phyloP scores from a whole-genome alignment of 495 filamentous ascomycete genomes.

The Trichocladium uniseriatum region DNA sequence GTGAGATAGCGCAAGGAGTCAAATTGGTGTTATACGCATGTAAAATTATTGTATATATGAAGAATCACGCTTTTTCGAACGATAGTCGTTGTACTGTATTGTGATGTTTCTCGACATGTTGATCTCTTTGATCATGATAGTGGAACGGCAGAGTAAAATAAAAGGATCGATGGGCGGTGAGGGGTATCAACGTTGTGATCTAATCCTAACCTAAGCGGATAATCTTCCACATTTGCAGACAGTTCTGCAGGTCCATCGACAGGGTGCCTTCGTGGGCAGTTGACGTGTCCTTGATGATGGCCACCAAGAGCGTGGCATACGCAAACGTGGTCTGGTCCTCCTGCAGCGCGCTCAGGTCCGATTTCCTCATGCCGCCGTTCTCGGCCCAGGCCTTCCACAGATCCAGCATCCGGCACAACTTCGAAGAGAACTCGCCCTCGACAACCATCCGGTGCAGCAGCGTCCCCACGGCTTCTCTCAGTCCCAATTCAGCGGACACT shows the following conservation, averaged over 20 bases:
- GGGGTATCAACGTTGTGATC: no score
- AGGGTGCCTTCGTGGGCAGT: conserved; percentile 42
- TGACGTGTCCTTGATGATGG: conserved; percentile 41
- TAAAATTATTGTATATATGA: no score
- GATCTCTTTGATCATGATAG: no score
- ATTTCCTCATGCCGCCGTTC: conserved; percentile 47
- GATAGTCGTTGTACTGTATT: no score
- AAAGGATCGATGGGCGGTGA: no score
- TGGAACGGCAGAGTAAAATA: no score
- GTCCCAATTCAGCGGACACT: conserved; percentile 10
- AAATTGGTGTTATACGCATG: no score
- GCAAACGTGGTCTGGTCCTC: conserved; percentile 40
- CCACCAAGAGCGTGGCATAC: conserved; percentile 43
- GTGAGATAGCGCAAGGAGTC: no score
- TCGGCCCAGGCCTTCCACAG: conserved; percentile 50
- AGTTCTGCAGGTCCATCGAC: conserved; percentile 53
- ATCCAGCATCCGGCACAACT: conserved; percentile 44
- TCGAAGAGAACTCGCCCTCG: conserved; percentile 36
- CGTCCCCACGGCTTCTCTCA: conserved; percentile 39
- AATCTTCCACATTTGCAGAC: conserved; percentile 48
- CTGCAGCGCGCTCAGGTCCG: conserved; percentile 38
- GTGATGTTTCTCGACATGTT: no score
- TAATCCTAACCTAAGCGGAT: conserved; percentile 47
- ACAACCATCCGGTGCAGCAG: conserved; percentile 48
- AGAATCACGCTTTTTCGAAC: no score